Conservation (phyloP, 352 stramenopile genomes). For the Peronospora destructor region DNA sequence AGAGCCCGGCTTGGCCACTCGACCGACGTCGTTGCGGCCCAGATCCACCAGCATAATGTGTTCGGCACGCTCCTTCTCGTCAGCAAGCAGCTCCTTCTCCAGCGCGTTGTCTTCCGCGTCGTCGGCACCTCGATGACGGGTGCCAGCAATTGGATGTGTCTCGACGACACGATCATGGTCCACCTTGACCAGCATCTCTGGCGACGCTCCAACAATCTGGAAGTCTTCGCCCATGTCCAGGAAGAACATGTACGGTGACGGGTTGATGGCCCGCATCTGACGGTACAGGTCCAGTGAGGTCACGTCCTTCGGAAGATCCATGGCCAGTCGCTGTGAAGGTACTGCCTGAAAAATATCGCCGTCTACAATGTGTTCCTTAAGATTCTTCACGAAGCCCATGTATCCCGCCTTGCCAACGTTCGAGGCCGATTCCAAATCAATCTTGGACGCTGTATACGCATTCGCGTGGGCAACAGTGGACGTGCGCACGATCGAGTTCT, state of each 20-base stretch:
- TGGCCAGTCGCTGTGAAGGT: slow-evolving; percentile 68
- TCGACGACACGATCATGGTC: slow-evolving; percentile 77
- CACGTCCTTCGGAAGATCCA: slow-evolving; percentile 62
- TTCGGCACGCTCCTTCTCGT: slow-evolving; percentile 87
- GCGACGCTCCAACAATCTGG: slow-evolving; percentile 80
- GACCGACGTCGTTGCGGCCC: slow-evolving; percentile 85
- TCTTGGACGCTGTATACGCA: slow-evolving; percentile 29
- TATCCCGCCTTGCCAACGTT: slow-evolving; percentile 82
- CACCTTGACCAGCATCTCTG: slow-evolving; percentile 88
- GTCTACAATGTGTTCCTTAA: slow-evolving; percentile 86
- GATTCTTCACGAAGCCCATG: slow-evolving; percentile 81
- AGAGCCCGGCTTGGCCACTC: slow-evolving; percentile 71
- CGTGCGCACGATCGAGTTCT: slow-evolving; percentile 49
- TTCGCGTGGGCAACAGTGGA: slow-evolving; percentile 56
- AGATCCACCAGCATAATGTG: slow-evolving; percentile 91
- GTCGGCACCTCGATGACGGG: slow-evolving; percentile 72
- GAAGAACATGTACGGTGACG: slow-evolving; percentile 89
- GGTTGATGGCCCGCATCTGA: slow-evolving; percentile 86
- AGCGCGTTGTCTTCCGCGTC: slow-evolving; percentile 83
- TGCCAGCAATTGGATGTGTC: slow-evolving; percentile 87
- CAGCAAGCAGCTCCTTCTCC: slow-evolving; percentile 64
- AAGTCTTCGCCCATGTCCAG: slow-evolving; percentile 80
- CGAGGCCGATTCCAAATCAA: slow-evolving; percentile 68
- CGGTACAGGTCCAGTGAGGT: slow-evolving; percentile 79
- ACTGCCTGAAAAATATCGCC: slow-evolving; percentile 89